Evolutionary conservation across 345 rosid genomes (phyloP).

Genomic region (Gossypium mustelinum): DNA sequence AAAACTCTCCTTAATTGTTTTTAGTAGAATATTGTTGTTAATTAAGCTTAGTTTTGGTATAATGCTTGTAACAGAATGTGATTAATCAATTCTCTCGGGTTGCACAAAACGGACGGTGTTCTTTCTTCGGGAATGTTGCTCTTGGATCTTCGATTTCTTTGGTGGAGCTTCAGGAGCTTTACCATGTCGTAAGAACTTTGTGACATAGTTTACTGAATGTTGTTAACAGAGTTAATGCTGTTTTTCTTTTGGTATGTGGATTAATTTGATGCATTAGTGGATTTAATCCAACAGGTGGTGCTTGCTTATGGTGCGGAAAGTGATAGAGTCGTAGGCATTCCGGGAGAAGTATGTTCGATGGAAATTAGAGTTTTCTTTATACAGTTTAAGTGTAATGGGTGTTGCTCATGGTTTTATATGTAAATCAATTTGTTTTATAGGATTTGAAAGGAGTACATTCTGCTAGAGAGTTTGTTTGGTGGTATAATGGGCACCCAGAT

Average conservation of each 20-base stretch:
- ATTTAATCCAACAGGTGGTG: constrained; percentile 58
- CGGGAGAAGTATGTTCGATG: constrained; percentile 63
- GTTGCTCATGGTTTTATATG: not conserved
- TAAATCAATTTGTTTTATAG: constrained; percentile 27
- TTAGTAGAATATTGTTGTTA: constrained; percentile 22
- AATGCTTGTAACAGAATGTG: constrained; percentile 64
- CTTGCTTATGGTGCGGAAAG: constrained; percentile 98
- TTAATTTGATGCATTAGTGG: constrained; percentile 4
- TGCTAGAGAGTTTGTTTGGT: constrained; percentile 96
- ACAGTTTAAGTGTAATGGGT: not conserved
- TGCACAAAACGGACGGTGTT: constrained; percentile 55
- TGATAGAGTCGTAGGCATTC: constrained; percentile 75
- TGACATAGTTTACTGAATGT: not conserved
- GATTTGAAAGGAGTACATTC: constrained; percentile 64
- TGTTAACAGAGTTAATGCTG: not conserved
- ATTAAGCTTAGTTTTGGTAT: constrained; percentile 47
- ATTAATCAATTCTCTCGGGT: constrained; percentile 86
- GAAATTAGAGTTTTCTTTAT: not conserved
- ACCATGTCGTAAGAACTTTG: constrained; percentile 51
- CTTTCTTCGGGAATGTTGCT: constrained; percentile 71
- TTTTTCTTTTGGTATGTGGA: not conserved
- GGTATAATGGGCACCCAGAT: constrained; percentile 96
- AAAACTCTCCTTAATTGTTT: not conserved
- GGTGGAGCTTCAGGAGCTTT: constrained; percentile 72
- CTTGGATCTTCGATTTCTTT: constrained; percentile 70